These are phyloP conservation scores for Rhodotorula sphaerocarpa DNA, from an alignment of 768 basidiomycete genomes.

Conservation along the genomic window DNA sequence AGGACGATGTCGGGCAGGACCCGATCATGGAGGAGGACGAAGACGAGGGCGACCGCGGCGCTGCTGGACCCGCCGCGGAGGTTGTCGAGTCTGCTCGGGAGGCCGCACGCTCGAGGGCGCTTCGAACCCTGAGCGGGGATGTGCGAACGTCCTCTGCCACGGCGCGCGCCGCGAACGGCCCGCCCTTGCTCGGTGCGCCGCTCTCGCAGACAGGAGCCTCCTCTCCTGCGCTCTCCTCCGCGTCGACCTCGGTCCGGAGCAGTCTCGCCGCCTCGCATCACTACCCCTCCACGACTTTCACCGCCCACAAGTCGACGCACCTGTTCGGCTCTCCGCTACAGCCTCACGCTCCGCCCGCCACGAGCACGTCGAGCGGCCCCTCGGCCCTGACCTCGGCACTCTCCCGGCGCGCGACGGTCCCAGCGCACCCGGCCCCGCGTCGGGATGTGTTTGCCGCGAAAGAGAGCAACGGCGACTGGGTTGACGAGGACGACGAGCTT, in stretches of 20 bases:
- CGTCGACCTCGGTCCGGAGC: neutral
- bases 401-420: neutral
- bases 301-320: slow-evolving; percentile 37
- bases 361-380: neutral
- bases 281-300: slow-evolving; percentile 24
- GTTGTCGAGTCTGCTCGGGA: slow-evolving; percentile 10
- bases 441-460: slow-evolving; percentile 33
- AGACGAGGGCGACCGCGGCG: neutral
- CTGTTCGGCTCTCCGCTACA: slow-evolving; percentile 36
- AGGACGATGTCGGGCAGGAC: slow-evolving; percentile 4
- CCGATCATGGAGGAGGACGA: neutral
- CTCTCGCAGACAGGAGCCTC: too few species aligned
- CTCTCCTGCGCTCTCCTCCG: too few species aligned
- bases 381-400: neutral
- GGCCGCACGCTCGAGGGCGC: neutral
- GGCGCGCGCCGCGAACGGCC: too few species aligned
- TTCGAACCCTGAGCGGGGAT: neutral
- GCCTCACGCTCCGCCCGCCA: slow-evolving; percentile 5
- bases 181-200: too few species aligned
- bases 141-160: too few species aligned
- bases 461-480: slow-evolving; percentile 15
- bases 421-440: neutral
- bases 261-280: neutral
- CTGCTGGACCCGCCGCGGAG: neutral
- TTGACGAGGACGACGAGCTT: slow-evolving; percentile 30